Base-by-base conservation (phyloP, 106 monocot genomes). In the Xerophyta viscosa region DNA sequence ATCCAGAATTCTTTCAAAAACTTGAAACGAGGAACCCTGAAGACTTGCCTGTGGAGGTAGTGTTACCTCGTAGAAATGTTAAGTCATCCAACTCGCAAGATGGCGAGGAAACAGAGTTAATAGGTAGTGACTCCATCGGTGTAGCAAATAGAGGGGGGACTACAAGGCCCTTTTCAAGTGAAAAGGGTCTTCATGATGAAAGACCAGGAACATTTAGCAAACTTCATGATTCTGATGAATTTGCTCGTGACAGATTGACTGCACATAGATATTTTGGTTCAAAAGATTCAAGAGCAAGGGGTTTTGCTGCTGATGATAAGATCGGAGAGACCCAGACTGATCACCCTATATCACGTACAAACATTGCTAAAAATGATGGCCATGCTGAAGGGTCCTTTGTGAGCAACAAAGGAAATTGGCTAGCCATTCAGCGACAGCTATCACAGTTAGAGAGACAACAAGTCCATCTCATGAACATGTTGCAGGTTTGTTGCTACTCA, bases 1-100 rank as follows among this genome's bases (percentile, higher is more conserved):
- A 98, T 50, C 71, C 76, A 52, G 89, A 98, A 27, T 98, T 98
- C 56, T 98, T 98, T 42, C 96, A 90, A 58, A 89, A 89, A 47
- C 82, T 98, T 25, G 94, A 88, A 69, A 70, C 78, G 52, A 78
- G 85, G 51, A 58, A 20, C 31, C 59, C 70, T 24, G 79, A 84
- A 58, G 96, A 96, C 18, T 68, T 87, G n/a, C 69, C 74, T 28
- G 81, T 82, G 10, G 96, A 98, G 74, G 96, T 98, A 26, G 86
- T 90, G 20, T 31, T 85, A 41, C 96, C 89, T 54, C 84, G 69
- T 27, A 79, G 57, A 47, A 33, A 50, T 56, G 23, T 58, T 31
- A 57, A 88, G 22, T 66, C 66, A 49, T 70, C 75, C 8, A 77
- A 77, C 17, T 67, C 68, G 30, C 60, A 67, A 37, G 60, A 61